These are phyloP conservation scores for Macadamia integrifolia DNA, from an alignment of 164 flowering plant genomes.

Conservation along the genomic window DNA sequence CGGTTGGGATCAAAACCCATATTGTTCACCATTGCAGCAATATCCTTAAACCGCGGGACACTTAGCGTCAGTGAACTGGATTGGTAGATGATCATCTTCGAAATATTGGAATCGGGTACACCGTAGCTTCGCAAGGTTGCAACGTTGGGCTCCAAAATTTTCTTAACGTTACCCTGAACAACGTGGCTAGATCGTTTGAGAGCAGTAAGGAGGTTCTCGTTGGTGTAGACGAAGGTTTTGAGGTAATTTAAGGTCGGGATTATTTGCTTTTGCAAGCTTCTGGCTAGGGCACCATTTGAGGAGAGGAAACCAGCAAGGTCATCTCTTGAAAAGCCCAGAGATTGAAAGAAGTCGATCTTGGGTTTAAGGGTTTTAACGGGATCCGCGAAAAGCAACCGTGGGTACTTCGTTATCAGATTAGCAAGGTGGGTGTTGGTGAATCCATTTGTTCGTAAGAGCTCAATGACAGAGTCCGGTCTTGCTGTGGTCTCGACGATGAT, in stretches of 20 bases:
- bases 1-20: conserved; percentile 6
- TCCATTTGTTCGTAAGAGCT: conserved; percentile 2
- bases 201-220: background rate
- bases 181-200: background rate
- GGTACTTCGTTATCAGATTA: background rate
- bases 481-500: conserved; percentile 8
- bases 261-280: conserved; percentile 10
- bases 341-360: conserved; percentile 13
- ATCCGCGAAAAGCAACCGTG: background rate
- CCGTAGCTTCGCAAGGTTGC: background rate
- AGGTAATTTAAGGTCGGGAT: background rate
- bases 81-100: background rate
- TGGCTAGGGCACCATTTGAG: background rate
- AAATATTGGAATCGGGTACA: background rate
- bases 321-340: conserved; percentile 3
- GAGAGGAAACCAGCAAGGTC: background rate
- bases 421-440: conserved; percentile 10
- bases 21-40: background rate
- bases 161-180: background rate
- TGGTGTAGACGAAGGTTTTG: background rate
- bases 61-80: background rate
- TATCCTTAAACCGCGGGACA: background rate
- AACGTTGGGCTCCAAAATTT: background rate
- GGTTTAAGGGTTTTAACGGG: conserved; percentile 13
- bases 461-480: conserved; percentile 2